Percentiles rank a stretch among this genome's conserved stretches.
Evolutionary conservation across 2,329 filamentous ascomycete genomes (phyloP).

Genomic region (Alternaria conjuncta): DNA sequence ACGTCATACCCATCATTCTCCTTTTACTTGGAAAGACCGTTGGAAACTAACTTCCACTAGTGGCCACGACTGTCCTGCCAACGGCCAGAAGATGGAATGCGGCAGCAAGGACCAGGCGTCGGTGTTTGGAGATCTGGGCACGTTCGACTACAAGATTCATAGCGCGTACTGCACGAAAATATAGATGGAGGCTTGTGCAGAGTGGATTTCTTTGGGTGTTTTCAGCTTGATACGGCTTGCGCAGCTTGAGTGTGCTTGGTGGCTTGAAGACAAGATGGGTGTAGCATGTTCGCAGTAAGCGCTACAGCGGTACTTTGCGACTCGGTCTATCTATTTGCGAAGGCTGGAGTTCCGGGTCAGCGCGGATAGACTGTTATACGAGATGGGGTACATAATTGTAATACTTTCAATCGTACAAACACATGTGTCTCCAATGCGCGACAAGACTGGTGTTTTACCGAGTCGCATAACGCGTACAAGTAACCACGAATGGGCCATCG

Average conservation of each 20-base stretch:
- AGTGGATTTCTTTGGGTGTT: not conserved
- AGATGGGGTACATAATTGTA: not conserved
- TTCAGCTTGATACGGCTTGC: not conserved
- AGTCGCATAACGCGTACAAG: not conserved
- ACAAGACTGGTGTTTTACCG: not conserved
- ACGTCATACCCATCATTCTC: slow-evolving; percentile 1
- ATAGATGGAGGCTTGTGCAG: not conserved
- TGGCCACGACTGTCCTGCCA: not conserved
- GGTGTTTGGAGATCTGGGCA: not conserved
- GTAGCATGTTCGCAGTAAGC: not conserved
- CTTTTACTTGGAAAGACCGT: not conserved
- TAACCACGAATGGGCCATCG: not conserved
- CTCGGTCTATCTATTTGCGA: not conserved
- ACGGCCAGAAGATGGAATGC: not conserved
- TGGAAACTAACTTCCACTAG: not conserved
- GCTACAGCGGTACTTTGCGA: not conserved
- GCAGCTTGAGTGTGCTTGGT: not conserved
- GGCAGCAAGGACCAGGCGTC: slow-evolving; percentile 1
- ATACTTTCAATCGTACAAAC: not conserved
- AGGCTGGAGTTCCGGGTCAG: not conserved
- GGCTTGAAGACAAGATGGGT: not conserved
- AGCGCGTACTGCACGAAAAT: not conserved
- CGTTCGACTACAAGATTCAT: not conserved
- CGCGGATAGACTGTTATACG: not conserved
- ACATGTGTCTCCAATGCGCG: not conserved